Evolutionary conservation across 140 eudicot genomes (phyloP), one percentile per base, ranked within the genome.

Genomic region (Erigeron philadelphicus): DNA sequence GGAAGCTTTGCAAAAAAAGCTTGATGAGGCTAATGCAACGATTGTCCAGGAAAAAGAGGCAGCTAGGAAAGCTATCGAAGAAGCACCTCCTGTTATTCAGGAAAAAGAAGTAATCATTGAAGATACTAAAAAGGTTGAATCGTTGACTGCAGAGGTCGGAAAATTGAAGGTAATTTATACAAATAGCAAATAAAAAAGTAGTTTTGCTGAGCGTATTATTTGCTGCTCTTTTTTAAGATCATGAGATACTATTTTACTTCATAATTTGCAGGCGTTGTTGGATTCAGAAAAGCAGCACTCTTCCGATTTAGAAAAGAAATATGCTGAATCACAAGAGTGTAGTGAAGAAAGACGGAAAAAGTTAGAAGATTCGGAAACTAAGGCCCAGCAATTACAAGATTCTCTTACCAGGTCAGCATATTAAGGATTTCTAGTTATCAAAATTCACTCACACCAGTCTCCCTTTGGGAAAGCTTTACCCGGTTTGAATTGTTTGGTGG

Each of bases 41-140:
- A 47, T 87, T 47, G 79, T 78, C 64, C 87, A 87, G 77, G 99
- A 93, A 73, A 79, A 86, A 67, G 95, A 93, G 73, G 87, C 95
- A 52, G 87, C 94, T 38, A 82, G 79, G 79, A 93, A 93, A 81
- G 99, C 95, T 53, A 77, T 93, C 75, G 89, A 80, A 83, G 99
- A 89, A 80, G 96, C 99, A 80, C 97, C 95, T 74, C 97, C 99
- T 18, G 86, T 89, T 71, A 73, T 89, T 81, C 79, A 93, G 76
- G 95, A 93, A 84, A 87, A 84, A 56, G 86, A 85, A 76, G 86
- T 93, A 65, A 62, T 81, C 49, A 73, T 93, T 78, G 87, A 93
- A 83, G 97, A 89, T 71, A 87, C 96, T 18, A 57, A 85, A 75
- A 87, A 83, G 48, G 62, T 87, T 53, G 89, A 89, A 71, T 83